phyloP scores from a whole-genome alignment of 345 rosid genomes.

The Eucalyptus albens region DNA sequence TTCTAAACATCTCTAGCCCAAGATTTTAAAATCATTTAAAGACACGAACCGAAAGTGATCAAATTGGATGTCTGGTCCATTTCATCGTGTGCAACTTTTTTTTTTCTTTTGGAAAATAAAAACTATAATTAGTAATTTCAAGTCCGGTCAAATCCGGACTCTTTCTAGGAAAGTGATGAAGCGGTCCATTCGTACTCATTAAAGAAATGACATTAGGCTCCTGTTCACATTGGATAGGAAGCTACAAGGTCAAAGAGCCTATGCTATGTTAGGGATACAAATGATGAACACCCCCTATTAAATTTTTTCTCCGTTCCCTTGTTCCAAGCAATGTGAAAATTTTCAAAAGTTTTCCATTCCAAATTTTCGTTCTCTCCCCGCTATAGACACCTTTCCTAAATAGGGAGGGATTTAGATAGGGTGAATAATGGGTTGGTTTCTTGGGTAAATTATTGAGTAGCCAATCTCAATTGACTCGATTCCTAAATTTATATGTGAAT shows the following conservation, averaged over 20 bases:
- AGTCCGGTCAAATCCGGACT: neutral
- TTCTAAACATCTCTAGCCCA: neutral
- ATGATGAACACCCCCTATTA: neutral
- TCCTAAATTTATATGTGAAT: accelerated
- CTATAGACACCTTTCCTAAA: neutral
- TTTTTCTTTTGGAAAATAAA: neutral
- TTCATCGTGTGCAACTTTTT: neutral
- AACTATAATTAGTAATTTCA: neutral
- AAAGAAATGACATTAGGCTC: neutral
- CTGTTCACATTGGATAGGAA: neutral
- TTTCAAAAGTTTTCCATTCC: neutral
- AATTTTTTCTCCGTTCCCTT: neutral
- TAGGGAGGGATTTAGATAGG: neutral
- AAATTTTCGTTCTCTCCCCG: neutral
- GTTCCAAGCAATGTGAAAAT: neutral
- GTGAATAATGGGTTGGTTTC: too few species aligned
- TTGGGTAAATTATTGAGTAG: too few species aligned
- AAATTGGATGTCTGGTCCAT: neutral
- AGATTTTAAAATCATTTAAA: neutral
- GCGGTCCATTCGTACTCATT: neutral
- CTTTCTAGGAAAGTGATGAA: neutral
- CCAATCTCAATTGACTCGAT: neutral
- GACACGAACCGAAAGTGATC: neutral
- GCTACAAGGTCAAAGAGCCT: too few species aligned
- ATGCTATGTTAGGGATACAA: neutral